Percentiles rank a stretch among this genome's conserved stretches.
phyloP scores from a whole-genome alignment of 805 yeast species.

The Wickerhamiella lipophila region DNA sequence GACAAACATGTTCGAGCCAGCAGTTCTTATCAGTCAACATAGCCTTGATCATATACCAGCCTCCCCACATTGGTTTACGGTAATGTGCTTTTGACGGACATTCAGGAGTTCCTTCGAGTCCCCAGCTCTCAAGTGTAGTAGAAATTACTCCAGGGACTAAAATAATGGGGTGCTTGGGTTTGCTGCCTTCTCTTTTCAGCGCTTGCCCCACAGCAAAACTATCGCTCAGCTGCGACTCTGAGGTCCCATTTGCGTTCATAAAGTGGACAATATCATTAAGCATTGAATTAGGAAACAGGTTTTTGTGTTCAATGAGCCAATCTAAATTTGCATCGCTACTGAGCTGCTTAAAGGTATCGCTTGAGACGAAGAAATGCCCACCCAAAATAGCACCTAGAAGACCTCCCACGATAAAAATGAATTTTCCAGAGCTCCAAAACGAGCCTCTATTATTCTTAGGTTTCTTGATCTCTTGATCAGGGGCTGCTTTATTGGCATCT shows the following conservation, averaged over 20 bases:
- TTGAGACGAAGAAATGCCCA: slow-evolving; percentile 3
- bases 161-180: slow-evolving; percentile 62
- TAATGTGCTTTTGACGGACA: slow-evolving; percentile 80
- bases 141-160: slow-evolving; percentile 95
- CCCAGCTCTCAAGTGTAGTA: slow-evolving; percentile 93
- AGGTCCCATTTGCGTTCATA: slow-evolving; percentile 32
- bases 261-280: slow-evolving; percentile 38
- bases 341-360: slow-evolving; percentile 8
- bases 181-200: slow-evolving; percentile 41
- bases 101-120: slow-evolving; percentile 55
- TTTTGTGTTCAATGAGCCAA: slow-evolving; percentile 29
- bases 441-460: background rate
- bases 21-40: slow-evolving; percentile 87
- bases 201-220: slow-evolving; percentile 78
- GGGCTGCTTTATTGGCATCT: background rate
- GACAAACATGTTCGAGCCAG: slow-evolving; percentile 84
- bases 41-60: slow-evolving; percentile 83
- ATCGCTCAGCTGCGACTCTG: slow-evolving; percentile 42
- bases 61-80: slow-evolving; percentile 91
- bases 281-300: slow-evolving; percentile 53
- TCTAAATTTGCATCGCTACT: slow-evolving; percentile 8
- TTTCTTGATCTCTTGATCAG: background rate
- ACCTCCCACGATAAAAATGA: slow-evolving; percentile 5
- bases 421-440: slow-evolving; percentile 8
- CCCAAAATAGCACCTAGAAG: slow-evolving; percentile 5